Percentiles rank a stretch among this genome's conserved stretches.
Conservation (phyloP, 176 grass and related monocot species). For the Hyparrhenia diplandra region DNA sequence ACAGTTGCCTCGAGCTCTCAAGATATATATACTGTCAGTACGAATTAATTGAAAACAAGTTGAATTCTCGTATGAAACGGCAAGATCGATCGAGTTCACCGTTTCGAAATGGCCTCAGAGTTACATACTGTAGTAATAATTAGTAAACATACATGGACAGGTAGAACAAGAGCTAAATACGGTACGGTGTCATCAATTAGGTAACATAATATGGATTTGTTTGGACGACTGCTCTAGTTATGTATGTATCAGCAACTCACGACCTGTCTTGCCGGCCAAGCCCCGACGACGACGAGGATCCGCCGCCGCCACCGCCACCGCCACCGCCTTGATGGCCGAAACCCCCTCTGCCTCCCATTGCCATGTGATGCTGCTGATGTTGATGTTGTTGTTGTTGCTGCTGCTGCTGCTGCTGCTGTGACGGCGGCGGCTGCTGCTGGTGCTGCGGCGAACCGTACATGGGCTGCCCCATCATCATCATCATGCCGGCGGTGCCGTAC, state of each 20-base stretch:
- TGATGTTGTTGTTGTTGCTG: too few species aligned
- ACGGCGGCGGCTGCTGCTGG: neutral
- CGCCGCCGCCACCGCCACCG: neutral
- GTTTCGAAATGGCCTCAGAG: conserved; percentile 5
- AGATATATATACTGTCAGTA: neutral
- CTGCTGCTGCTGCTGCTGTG: neutral
- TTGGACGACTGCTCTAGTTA: neutral
- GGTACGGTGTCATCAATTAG: neutral
- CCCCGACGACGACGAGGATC: conserved; percentile 36
- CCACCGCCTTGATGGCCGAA: conserved; percentile 23
- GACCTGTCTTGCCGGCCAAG: conserved; percentile 43
- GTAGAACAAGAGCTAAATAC: neutral
- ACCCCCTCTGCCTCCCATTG: conserved; percentile 46
- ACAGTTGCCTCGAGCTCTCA: neutral
- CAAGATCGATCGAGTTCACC: neutral
- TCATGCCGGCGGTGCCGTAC: conserved; percentile 25
- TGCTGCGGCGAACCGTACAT: conserved; percentile 47
- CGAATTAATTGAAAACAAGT: neutral
- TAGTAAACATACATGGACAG: neutral
- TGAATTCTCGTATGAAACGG: neutral
- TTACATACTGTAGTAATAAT: neutral
- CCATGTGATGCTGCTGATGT: conserved; percentile 47
- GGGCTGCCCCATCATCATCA: conserved; percentile 64
- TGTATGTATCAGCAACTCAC: conserved; percentile 22
- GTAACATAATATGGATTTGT: neutral